Evolutionary conservation across 2,329 filamentous ascomycete genomes (phyloP).

Genomic region (Coniosporium uncinatum): DNA sequence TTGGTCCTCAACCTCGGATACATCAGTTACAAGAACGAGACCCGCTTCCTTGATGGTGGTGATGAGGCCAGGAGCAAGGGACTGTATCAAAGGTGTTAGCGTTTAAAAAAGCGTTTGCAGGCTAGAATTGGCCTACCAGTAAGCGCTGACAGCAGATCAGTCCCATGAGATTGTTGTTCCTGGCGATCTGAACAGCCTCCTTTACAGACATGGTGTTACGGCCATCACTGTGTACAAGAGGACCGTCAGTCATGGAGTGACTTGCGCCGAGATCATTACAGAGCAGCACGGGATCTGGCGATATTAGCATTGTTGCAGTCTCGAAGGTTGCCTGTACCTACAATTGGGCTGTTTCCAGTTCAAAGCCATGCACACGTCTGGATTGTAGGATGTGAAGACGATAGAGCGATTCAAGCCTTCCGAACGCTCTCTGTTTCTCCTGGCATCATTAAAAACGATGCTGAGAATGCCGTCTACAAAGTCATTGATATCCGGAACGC

Average conservation of each 20-base stretch:
- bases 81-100: slow-evolving; percentile 44
- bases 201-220: slow-evolving; percentile 82
- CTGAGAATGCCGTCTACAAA: slow-evolving; percentile 81
- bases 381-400: slow-evolving; percentile 91
- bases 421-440: slow-evolving; percentile 52
- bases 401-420: slow-evolving; percentile 76
- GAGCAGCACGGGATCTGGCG: slow-evolving; percentile 76
- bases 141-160: slow-evolving; percentile 85
- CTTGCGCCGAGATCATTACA: slow-evolving; percentile 85
- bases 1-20: slow-evolving; percentile 47
- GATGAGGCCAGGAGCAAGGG: slow-evolving; percentile 87
- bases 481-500: slow-evolving; percentile 76
- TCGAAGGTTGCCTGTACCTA: slow-evolving; percentile 29
- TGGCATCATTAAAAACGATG: slow-evolving; percentile 88
- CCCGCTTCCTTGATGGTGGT: slow-evolving; percentile 94
- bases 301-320: slow-evolving; percentile 8
- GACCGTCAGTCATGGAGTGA: slow-evolving; percentile 29
- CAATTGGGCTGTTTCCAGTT: slow-evolving; percentile 99
- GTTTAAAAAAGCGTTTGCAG: too few relatives aligned
- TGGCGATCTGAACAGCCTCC: slow-evolving; percentile 87
- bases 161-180: slow-evolving; percentile 98
- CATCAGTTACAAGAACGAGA: slow-evolving; percentile 86
- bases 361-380: slow-evolving; percentile 83
- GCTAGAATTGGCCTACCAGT: slow-evolving; percentile 53
- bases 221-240: slow-evolving; percentile 54